Evolutionary conservation across 441 rosid genomes (phyloP).

Genomic region (Gossypium lobatum): DNA sequence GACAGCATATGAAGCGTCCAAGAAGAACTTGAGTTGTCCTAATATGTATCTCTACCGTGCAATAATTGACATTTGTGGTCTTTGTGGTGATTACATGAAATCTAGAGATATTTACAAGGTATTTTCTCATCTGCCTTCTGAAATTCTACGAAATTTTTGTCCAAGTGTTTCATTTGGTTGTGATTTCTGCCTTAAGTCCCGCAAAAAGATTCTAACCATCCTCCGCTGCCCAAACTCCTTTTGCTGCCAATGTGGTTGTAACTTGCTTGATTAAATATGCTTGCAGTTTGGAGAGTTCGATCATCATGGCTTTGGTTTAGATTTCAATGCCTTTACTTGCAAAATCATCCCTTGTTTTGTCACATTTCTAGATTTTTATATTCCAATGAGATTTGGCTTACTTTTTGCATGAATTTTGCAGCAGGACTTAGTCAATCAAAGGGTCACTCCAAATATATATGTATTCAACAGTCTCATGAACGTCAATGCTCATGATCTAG

Average conservation of each 20-base stretch:
- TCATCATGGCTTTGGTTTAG: background rate
- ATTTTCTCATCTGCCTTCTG: slow-evolving; percentile 22
- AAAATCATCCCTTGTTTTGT: background rate
- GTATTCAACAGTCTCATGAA: slow-evolving; percentile 93
- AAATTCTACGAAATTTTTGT: slow-evolving; percentile 5
- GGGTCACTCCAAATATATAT: slow-evolving; percentile 58
- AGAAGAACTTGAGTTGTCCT: slow-evolving; percentile 41
- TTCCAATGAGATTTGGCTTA: slow-evolving; percentile 12
- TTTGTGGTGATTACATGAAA: slow-evolving; percentile 60
- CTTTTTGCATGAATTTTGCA: slow-evolving; percentile 23
- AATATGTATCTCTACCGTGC: slow-evolving; percentile 77
- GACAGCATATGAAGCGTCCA: slow-evolving; percentile 62
- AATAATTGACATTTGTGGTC: slow-evolving; percentile 73
- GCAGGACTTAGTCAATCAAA: slow-evolving; percentile 68
- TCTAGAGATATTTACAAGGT: slow-evolving; percentile 88
- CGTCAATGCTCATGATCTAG: slow-evolving; percentile 80
- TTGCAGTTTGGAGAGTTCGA: background rate
- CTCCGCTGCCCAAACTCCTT: background rate
- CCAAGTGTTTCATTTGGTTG: slow-evolving; percentile 10
- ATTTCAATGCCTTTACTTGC: background rate
- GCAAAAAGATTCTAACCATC: background rate
- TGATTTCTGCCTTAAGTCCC: background rate
- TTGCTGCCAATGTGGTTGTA: background rate
- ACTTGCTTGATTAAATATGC: background rate
- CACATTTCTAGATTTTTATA: background rate